Evolutionary conservation across 2,329 filamentous ascomycete genomes (phyloP).

Genomic region (Elsinoe ampelina): DNA sequence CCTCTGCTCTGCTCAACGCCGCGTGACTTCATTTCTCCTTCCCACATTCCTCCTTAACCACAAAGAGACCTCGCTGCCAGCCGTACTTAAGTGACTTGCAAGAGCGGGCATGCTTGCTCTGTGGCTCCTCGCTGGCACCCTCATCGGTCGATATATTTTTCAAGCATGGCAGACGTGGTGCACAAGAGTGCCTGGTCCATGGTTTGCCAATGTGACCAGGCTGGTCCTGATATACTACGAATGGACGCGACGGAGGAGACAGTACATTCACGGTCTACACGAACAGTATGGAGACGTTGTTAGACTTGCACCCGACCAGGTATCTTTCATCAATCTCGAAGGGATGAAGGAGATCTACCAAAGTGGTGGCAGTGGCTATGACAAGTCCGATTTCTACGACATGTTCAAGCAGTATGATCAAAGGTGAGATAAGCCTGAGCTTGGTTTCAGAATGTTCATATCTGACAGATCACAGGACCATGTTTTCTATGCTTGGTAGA

Average conservation of each 20-base stretch:
- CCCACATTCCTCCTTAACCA: no score
- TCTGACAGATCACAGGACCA: not conserved
- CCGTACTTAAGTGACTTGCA: no score
- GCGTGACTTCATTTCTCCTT: not conserved
- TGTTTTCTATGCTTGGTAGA: conserved; percentile 15
- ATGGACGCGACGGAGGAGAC: conserved; percentile 29
- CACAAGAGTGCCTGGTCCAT: conserved; percentile 23
- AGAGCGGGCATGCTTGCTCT: not conserved
- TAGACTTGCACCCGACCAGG: conserved; percentile 23
- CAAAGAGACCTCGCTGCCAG: no score
- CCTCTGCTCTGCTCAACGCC: not conserved
- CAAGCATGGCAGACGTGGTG: not conserved
- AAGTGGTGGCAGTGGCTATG: conserved; percentile 20
- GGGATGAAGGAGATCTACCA: conserved; percentile 26
- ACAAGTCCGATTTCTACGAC: conserved; percentile 21
- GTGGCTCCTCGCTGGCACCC: not conserved
- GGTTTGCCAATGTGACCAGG: conserved; percentile 20
- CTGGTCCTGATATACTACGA: conserved; percentile 29
- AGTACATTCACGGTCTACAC: conserved; percentile 33
- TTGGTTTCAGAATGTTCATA: not conserved
- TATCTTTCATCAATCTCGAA: conserved; percentile 22
- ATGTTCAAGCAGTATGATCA: conserved; percentile 16
- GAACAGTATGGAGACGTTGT: conserved; percentile 24
- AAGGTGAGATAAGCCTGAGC: not conserved
- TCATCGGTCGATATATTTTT: not conserved